Base-by-base conservation (phyloP, 768 basidiomycete genomes). In the Leucosporidium yakuticum region DNA sequence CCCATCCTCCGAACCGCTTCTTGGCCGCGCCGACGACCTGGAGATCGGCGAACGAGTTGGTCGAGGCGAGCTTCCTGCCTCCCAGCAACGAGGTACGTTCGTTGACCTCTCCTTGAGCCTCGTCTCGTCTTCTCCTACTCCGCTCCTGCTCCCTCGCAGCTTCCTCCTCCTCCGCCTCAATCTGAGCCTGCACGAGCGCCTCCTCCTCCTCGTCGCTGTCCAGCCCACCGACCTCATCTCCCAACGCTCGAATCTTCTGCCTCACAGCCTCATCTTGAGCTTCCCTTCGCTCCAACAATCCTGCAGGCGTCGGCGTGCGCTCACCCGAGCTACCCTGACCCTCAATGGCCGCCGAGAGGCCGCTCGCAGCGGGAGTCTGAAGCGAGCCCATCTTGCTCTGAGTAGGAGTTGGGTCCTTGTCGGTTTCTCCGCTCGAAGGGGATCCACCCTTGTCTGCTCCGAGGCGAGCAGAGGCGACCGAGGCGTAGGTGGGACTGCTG, bases 151-250 rank as follows among this genome's bases (percentile, higher is more conserved):
- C 56, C 34, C 36, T 8, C 23, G 27, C 23, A 17, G 21, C n/a
- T 20, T 25, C 51, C 53, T 29, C 53, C 32, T 32, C 50, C 29
- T 32, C 60, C 4, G 29, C 32, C 55, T 56, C 55, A 31, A 44
- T 44, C 39, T 44, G 39, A 8, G 39, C 39, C 39, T 15, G 39
- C 39, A 44, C 39, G 39, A 44, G 39, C 39, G 39, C 62, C 4
- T 63, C 65, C 34, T 64, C 72, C 19, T 67, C 60, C 12, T 60
- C 65, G n/a, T 57, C 67, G 62, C 49, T 54, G 23, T 11, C 47
- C 44, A 7, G 7, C 9, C 60, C 63, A 1, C 55, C 64, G 9
- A 29, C 31, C 32, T 65, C 58, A 34, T 60, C 65, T 2, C 64
- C 63, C 36, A 59, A 34, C 0, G 63, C 19, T 34, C 36, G 53